phyloP scores from a whole-genome alignment of 768 basidiomycete genomes.

The Boletus eberwhitei region DNA sequence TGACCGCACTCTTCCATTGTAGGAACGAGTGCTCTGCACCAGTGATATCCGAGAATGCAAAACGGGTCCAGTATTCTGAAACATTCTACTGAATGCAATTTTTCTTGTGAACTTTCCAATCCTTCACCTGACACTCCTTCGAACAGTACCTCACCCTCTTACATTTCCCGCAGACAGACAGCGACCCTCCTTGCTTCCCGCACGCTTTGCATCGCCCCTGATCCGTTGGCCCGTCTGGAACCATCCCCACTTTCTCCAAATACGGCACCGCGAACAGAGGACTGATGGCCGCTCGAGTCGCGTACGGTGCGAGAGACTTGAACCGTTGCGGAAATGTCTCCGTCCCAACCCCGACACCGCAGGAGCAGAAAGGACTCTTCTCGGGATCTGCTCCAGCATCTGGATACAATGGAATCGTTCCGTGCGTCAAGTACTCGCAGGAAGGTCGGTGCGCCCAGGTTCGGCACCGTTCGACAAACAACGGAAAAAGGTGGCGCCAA shows the following conservation, averaged over 20 bases:
- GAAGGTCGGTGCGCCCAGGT: slow-evolving; percentile 44
- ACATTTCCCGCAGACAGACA: slow-evolving; percentile 38
- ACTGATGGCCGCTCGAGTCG: slow-evolving; percentile 48
- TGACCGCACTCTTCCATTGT: neutral
- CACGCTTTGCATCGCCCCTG: slow-evolving; percentile 20
- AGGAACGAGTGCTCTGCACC: neutral
- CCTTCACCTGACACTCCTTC: slow-evolving; percentile 40
- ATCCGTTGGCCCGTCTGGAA: neutral
- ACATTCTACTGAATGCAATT: slow-evolving; percentile 21
- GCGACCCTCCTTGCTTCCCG: slow-evolving; percentile 15
- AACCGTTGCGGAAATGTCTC: slow-evolving; percentile 38
- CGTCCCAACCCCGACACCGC: slow-evolving; percentile 49
- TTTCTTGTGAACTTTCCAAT: slow-evolving; percentile 47
- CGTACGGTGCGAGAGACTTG: slow-evolving; percentile 40
- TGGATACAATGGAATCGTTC: slow-evolving; percentile 36
- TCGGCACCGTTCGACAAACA: slow-evolving; percentile 50
- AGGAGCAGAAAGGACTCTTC: slow-evolving; percentile 47
- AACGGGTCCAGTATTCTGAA: too few relatives aligned
- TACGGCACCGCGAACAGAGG: slow-evolving; percentile 54
- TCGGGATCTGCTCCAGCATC: slow-evolving; percentile 33
- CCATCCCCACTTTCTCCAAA: slow-evolving; percentile 37
- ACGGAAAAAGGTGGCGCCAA: slow-evolving; percentile 53
- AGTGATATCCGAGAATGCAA: neutral
- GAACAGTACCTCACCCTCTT: slow-evolving; percentile 43
- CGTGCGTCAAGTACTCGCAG: slow-evolving; percentile 46